These are phyloP conservation scores for Lipomyces anomalus DNA, from an alignment of 805 yeast genomes.

Conservation along the genomic window DNA sequence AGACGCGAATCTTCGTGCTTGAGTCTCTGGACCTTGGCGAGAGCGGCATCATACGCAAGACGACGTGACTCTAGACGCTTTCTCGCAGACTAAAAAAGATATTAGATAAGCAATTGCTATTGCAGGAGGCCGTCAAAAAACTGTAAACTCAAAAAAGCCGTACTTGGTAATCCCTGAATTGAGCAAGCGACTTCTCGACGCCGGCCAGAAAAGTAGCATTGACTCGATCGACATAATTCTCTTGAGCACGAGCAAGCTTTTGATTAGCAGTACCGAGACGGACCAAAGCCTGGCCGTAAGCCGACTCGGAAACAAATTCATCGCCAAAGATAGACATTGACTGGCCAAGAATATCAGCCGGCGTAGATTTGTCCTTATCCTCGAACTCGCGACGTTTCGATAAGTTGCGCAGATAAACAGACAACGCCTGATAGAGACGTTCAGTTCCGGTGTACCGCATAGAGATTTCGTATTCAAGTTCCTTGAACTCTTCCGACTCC, in stretches of 20 bases:
- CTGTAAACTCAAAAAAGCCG: not conserved
- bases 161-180: conserved; percentile 23
- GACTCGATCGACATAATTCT: conserved; percentile 22
- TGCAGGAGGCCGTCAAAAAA: not conserved
- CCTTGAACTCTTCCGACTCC: conserved; percentile 25
- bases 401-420: conserved; percentile 21
- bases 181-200: conserved; percentile 22
- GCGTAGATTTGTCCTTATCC: conserved; percentile 22
- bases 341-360: conserved; percentile 25
- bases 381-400: conserved; percentile 26
- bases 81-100: conserved; percentile 7
- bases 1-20: conserved; percentile 27
- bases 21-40: conserved; percentile 21
- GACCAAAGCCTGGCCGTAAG: conserved; percentile 23
- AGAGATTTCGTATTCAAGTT: conserved; percentile 23
- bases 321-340: conserved; percentile 23
- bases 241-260: conserved; percentile 24
- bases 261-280: conserved; percentile 24
- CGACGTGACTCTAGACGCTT: conserved; percentile 26
- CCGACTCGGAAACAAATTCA: conserved; percentile 23
- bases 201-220: conserved; percentile 23
- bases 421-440: conserved; percentile 22
- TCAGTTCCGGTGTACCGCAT: conserved; percentile 25
- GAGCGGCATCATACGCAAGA: conserved; percentile 28
- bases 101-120: not conserved